phyloP scores from a whole-genome alignment of 768 basidiomycete genomes.

The Agrocybe pediades region DNA sequence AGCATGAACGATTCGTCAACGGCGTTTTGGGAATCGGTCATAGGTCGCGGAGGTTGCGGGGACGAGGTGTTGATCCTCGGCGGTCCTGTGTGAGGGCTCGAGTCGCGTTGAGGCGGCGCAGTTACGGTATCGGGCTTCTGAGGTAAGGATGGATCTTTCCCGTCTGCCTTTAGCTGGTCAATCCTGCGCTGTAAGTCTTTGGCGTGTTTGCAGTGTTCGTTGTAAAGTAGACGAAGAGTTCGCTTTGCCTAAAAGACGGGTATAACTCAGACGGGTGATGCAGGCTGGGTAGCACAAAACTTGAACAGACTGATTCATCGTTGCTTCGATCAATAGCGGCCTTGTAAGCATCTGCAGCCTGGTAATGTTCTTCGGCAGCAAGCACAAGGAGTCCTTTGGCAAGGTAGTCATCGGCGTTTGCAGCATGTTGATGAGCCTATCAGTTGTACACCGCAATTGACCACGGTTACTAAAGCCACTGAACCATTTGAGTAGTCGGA shows the following conservation, averaged over 20 bases:
- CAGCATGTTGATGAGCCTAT: conserved; percentile 83
- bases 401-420: conserved; percentile 74
- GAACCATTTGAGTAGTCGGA: conserved; percentile 1
- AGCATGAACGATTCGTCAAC: conserved; percentile 92
- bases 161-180: conserved; percentile 70
- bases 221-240: conserved; percentile 73
- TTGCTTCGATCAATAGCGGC: conserved; percentile 72
- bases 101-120: conserved; percentile 28
- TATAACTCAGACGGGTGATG: not conserved
- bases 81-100: conserved; percentile 29
- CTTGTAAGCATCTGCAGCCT: conserved; percentile 75
- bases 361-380: conserved; percentile 72
- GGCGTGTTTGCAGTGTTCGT: conserved; percentile 69
- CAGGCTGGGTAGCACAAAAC: not conserved
- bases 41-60: conserved; percentile 40
- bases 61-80: conserved; percentile 48
- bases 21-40: conserved; percentile 59
- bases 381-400: conserved; percentile 69
- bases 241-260: conserved; percentile 61
- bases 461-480: not conserved
- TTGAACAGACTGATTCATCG: conserved; percentile 64
- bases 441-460: not conserved
- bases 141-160: conserved; percentile 74
- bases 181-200: conserved; percentile 76
- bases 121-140: conserved; percentile 50